phyloP scores from a whole-genome alignment of 306 rosid species.

The Cucurbita ficifolia region DNA sequence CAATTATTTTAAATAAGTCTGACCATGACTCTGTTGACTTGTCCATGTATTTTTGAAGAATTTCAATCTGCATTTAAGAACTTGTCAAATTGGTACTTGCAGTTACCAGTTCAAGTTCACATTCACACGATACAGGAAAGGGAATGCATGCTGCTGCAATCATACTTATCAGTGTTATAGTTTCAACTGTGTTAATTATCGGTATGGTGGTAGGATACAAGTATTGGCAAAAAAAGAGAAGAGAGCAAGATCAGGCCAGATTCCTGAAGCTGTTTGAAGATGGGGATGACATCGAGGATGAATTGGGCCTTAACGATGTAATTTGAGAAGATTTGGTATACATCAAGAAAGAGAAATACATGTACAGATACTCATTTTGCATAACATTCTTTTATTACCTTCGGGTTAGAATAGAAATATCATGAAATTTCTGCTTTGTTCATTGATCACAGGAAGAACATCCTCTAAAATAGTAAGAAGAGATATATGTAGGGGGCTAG shows the following conservation, averaged over 20 bases:
- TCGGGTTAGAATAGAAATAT: background rate
- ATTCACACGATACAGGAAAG: conserved; percentile 15
- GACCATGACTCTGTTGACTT: background rate
- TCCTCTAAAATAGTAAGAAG: background rate
- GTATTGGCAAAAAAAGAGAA: conserved; percentile 65
- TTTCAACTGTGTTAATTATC: conserved; percentile 14
- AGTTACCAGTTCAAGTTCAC: conserved; percentile 32
- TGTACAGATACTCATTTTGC: background rate
- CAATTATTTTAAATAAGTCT: background rate
- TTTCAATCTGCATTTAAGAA: background rate
- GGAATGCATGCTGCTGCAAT: conserved; percentile 28
- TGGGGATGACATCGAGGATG: conserved; percentile 57
- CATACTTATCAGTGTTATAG: conserved; percentile 28
- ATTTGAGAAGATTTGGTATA: conserved; percentile 16
- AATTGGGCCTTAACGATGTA: conserved; percentile 39
- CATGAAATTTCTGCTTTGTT: background rate
- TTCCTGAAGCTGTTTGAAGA: conserved; percentile 63
- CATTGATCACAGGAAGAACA: background rate
- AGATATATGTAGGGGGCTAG: background rate
- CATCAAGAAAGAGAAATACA: background rate
- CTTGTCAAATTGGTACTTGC: conserved; percentile 8
- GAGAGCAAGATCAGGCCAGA: conserved; percentile 64
- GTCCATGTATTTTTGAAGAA: background rate
- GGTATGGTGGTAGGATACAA: conserved; percentile 38
- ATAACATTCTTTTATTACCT: background rate